Evolutionary conservation across 129 eudicot genomes (phyloP).

Genomic region (Scalesia atractyloides): DNA sequence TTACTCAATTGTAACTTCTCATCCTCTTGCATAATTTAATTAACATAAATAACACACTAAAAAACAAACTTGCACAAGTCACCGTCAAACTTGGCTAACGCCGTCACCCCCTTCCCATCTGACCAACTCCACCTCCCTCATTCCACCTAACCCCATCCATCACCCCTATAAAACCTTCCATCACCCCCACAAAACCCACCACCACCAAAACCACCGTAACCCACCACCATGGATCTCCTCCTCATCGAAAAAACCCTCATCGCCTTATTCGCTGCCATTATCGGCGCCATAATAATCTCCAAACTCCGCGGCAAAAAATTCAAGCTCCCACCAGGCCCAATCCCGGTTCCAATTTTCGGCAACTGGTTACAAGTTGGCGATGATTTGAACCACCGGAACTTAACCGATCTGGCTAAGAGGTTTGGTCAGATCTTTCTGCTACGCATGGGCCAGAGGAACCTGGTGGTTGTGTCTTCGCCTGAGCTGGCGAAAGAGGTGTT

Average conservation of each 20-base stretch:
- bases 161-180: slow-evolving; percentile 21
- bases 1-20: too few species aligned
- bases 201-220: neutral
- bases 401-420: slow-evolving; percentile 60
- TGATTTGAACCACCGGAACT: slow-evolving; percentile 74
- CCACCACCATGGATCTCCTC: slow-evolving; percentile 65
- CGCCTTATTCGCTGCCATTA: slow-evolving; percentile 56
- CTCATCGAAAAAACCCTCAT: slow-evolving; percentile 63
- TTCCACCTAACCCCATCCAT: slow-evolving; percentile 27
- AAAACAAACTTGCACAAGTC: neutral
- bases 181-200: neutral
- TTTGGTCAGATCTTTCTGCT: slow-evolving; percentile 63
- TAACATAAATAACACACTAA: neutral
- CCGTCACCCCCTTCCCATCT: slow-evolving; percentile 16
- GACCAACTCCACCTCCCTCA: slow-evolving; percentile 20
- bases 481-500: slow-evolving; percentile 71
- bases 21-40: too few species aligned
- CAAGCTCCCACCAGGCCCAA: slow-evolving; percentile 87
- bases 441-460: slow-evolving; percentile 72
- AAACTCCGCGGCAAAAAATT: slow-evolving; percentile 61
- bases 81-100: slow-evolving; percentile 34
- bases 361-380: slow-evolving; percentile 97
- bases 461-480: slow-evolving; percentile 62
- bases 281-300: slow-evolving; percentile 60
- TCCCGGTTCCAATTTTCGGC: slow-evolving; percentile 81